Conservation (phyloP, 2,329 filamentous ascomycete genomes). For the Elsinoe batatas region DNA sequence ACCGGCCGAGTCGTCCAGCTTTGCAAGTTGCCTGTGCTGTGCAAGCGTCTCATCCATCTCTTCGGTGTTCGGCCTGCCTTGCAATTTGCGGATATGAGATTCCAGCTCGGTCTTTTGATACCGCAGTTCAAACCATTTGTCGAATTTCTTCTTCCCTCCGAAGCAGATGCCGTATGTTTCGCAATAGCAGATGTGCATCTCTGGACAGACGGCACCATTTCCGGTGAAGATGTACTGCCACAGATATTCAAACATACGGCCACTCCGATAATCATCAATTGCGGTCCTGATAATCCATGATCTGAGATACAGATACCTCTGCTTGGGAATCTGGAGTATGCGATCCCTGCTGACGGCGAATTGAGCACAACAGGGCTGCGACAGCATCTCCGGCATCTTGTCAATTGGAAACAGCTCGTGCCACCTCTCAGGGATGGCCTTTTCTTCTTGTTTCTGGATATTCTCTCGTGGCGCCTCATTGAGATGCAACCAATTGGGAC, state of each 20-base stretch:
- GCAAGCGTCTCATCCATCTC: neutral
- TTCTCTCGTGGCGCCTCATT: slow-evolving; percentile 28
- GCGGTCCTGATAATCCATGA: slow-evolving; percentile 52
- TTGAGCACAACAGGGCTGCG: slow-evolving; percentile 55
- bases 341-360: slow-evolving; percentile 51
- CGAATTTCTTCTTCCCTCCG: slow-evolving; percentile 39
- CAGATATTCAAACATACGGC: slow-evolving; percentile 53
- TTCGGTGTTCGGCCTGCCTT: neutral
- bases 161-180: slow-evolving; percentile 56
- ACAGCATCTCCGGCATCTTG: slow-evolving; percentile 40
- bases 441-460: slow-evolving; percentile 34
- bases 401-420: slow-evolving; percentile 40
- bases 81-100: neutral
- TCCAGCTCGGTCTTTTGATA: slow-evolving; percentile 18
- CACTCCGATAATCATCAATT: slow-evolving; percentile 46
- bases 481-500: slow-evolving; percentile 45
- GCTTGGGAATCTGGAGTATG: slow-evolving; percentile 43
- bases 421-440: slow-evolving; percentile 37
- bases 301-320: slow-evolving; percentile 47
- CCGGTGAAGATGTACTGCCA: slow-evolving; percentile 55
- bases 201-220: slow-evolving; percentile 38
- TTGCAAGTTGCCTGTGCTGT: neutral
- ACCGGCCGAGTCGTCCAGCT: neutral
- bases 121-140: slow-evolving; percentile 40
- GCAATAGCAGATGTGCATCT: slow-evolving; percentile 51